Conservation (phyloP, 106 monocot species). For the Agapanthus africanus region DNA sequence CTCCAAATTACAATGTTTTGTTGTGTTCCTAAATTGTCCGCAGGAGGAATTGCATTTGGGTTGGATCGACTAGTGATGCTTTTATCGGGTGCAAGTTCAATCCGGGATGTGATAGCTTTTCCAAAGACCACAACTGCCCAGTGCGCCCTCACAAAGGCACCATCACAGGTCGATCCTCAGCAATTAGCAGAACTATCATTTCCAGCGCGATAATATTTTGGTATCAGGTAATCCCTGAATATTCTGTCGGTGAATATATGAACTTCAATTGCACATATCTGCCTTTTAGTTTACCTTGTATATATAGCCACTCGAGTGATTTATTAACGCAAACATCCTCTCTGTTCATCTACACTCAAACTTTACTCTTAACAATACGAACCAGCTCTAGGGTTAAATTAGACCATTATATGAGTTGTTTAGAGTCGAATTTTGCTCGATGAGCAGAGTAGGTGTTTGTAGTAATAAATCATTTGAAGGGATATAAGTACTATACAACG, state of each 20-base stretch:
- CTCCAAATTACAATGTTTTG: not conserved
- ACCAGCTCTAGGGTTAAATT: too few relatives aligned
- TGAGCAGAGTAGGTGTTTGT: too few relatives aligned
- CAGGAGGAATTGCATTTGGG: conserved; percentile 97
- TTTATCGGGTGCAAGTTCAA: conserved; percentile 79
- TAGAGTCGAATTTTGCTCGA: too few relatives aligned
- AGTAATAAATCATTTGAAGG: too few relatives aligned
- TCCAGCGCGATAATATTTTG: conserved; percentile 4
- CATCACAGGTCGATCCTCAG: conserved; percentile 72
- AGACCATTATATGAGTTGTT: too few relatives aligned
- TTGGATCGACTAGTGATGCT: conserved; percentile 94
- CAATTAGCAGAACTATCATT: conserved; percentile 77
- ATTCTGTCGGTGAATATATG: not conserved
- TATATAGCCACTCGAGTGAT: too few relatives aligned
- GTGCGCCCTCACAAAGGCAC: conserved; percentile 85
- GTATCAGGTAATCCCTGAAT: conserved; percentile 1
- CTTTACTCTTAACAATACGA: too few relatives aligned
- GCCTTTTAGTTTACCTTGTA: too few relatives aligned
- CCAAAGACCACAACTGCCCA: conserved; percentile 96
- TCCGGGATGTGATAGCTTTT: conserved; percentile 96
- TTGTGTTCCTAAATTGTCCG: not conserved
- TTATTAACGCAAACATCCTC: too few relatives aligned
- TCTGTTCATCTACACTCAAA: too few relatives aligned
- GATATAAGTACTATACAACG: too few relatives aligned
- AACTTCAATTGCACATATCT: too few relatives aligned